Evolutionary conservation across 1,139 yeast genomes (phyloP), one percentile per base, ranked within the genome.

Genomic region (Geotrichum klebahnii): DNA sequence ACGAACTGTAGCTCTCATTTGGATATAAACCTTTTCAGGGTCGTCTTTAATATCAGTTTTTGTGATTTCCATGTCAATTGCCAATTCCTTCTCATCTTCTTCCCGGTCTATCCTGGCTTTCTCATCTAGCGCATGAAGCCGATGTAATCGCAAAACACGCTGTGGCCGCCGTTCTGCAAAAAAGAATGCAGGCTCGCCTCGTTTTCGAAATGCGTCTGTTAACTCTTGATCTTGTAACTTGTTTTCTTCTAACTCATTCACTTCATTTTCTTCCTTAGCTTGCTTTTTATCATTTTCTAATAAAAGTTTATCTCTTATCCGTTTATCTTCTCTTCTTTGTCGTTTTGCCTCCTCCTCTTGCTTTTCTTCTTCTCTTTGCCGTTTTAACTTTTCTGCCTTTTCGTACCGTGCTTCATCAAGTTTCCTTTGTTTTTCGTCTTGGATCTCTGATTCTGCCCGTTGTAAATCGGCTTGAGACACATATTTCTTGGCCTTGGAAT

Each of bases 1-100:
- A 55, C 77, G 78, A 47, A 81, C 58, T 53, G 71, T 77, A 14
- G 73, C 75, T 48, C 84, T 67, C 41, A 77, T 55, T 56, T 78
- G 80, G 2, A 67, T 52, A 32, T 64, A 61, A 5, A 79, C 66
- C 50, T 68, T 67, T 1, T 59, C 60, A 34, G 63, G 58, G 43
- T 68, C 59, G 33, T 67, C 64, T n/a, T 68, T 59, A 17, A 78
- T 71, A 46, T 75, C 75, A 2, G 64, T 61, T 3, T 57, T 57
- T 10, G 77, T 68, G 3, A 46, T 52, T 23, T 42, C 49, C 46
- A 50, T 38, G 23, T 48, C 50, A 12, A 50, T 31, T 5, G 47
- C 37, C 14, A 39, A 24, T 37, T 54, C 56, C 23, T 19, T 31
- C 16, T 45, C 43, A 5, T 59, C 65, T 14, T 54, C 59, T 26